Percentiles rank a stretch among this genome's conserved stretches.
Evolutionary conservation across 495 filamentous ascomycete genomes (phyloP).

Genomic region (Xylaria palmicola): DNA sequence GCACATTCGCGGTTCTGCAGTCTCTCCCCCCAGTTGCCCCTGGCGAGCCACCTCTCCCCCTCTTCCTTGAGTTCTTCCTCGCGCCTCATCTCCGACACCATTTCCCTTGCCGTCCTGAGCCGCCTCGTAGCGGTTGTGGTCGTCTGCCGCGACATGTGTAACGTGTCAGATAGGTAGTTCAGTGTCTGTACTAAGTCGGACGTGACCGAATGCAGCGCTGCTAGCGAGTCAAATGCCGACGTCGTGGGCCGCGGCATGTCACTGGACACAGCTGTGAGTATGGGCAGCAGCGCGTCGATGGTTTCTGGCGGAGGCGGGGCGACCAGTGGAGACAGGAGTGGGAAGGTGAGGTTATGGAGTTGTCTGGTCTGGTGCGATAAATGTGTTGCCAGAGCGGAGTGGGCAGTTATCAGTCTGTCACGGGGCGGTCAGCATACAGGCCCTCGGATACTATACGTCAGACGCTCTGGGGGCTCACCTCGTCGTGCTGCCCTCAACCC

Average conservation of each 20-base stretch:
- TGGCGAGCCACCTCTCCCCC: conserved; percentile 74
- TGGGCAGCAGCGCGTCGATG: conserved; percentile 64
- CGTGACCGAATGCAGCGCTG: conserved; percentile 64
- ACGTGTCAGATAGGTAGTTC: conserved; percentile 80
- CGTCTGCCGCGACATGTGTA: conserved; percentile 91
- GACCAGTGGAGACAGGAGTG: conserved; percentile 61
- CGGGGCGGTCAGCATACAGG: not conserved
- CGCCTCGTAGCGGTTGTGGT: conserved; percentile 74
- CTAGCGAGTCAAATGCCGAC: conserved; percentile 54
- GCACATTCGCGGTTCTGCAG: conserved; percentile 74
- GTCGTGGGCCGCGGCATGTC: conserved; percentile 55
- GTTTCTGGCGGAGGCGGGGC: conserved; percentile 55
- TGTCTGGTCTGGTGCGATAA: conserved; percentile 80
- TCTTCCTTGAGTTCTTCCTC: conserved; percentile 81
- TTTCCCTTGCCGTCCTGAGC: conserved; percentile 71
- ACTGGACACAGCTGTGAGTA: conserved; percentile 57
- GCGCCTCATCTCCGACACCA: conserved; percentile 76
- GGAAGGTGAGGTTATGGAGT: conserved; percentile 75
- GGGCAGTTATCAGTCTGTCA: conserved; percentile 77
- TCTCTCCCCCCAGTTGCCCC: conserved; percentile 76
- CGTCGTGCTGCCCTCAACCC: conserved; percentile 75
- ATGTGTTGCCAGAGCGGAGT: conserved; percentile 80
- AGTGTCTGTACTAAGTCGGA: conserved; percentile 76
- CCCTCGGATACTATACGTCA: not conserved
- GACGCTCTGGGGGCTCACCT: conserved; percentile 50